These are phyloP conservation scores for Entonaema liquescens DNA, from an alignment of 495 filamentous ascomycete genomes.

Conservation along the genomic window DNA sequence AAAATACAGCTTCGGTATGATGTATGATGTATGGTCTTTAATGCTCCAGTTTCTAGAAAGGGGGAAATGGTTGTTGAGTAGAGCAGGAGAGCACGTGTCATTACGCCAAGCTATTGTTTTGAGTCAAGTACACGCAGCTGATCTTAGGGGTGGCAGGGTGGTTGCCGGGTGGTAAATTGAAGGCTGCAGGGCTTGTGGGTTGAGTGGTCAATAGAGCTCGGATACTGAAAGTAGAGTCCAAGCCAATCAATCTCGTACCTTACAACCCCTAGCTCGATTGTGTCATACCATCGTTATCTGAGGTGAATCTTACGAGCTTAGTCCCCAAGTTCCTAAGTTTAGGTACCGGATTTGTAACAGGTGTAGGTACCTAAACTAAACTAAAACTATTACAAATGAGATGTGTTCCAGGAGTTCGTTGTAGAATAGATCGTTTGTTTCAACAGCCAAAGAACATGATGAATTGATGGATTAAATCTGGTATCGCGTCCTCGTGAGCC, in stretches of 20 bases:
- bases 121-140: conserved; percentile 29
- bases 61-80: background rate
- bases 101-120: conserved; percentile 20
- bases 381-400: no score
- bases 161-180: conserved; percentile 14
- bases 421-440: background rate
- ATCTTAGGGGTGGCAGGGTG: background rate
- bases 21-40: background rate
- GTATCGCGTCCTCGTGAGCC: background rate
- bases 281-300: conserved; percentile 43
- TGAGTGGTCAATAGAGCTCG: conserved; percentile 30
- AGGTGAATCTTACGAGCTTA: conserved; percentile 22
- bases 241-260: conserved; percentile 25
- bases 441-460: background rate
- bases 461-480: background rate
- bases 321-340: no score
- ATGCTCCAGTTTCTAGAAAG: background rate
- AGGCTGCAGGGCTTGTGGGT: conserved; percentile 28
- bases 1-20: no score
- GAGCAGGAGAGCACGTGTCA: conserved; percentile 36
- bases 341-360: background rate
- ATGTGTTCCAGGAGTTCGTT: background rate
- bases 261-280: conserved; percentile 35
- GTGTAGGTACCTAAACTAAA: background rate
- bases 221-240: conserved; percentile 1